A percentile compares a stretch with the other conserved stretches of the same genome.
phyloP scores from a whole-genome alignment of 2,329 filamentous ascomycete genomes.

The Calonectria fujianensis region DNA sequence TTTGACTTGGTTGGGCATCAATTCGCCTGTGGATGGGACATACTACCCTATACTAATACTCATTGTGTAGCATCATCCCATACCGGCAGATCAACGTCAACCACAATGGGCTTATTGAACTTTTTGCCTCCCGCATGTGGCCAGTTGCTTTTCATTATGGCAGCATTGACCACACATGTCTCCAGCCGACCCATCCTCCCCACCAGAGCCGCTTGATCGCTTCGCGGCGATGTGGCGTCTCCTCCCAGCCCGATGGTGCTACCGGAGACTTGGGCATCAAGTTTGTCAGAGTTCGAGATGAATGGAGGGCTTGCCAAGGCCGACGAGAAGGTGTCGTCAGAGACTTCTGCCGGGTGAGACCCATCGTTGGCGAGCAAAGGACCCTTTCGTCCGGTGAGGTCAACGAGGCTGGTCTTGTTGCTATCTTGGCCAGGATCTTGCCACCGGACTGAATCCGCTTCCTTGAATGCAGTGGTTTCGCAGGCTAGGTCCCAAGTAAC shows the following conservation, averaged over 20 bases:
- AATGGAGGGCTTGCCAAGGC: constrained; percentile 32
- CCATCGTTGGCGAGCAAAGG: constrained; percentile 69
- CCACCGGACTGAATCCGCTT: constrained; percentile 70
- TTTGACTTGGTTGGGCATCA: constrained; percentile 53
- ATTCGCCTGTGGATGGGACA: constrained; percentile 27
- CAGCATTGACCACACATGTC: constrained; percentile 88
- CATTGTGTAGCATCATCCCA: constrained; percentile 49
- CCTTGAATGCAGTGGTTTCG: constrained; percentile 65
- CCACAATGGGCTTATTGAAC: constrained; percentile 88
- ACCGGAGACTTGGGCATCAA: constrained; percentile 50
- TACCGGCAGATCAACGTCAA: constrained; percentile 84
- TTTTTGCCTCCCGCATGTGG: constrained; percentile 77
- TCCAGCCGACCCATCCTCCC: constrained; percentile 72
- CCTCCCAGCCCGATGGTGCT: constrained; percentile 62
- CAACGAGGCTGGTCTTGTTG: constrained; percentile 77
- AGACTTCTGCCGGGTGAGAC: constrained; percentile 49
- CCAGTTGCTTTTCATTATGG: constrained; percentile 81
- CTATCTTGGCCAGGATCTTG: constrained; percentile 73
- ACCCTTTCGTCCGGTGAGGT: constrained; percentile 71
- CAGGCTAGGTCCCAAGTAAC: constrained; percentile 75
- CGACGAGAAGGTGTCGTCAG: constrained; percentile 23
- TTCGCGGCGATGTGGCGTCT: constrained; percentile 63
- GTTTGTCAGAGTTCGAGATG: constrained; percentile 40
- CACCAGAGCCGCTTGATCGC: constrained; percentile 63
- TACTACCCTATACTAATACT: constrained; percentile 41